phyloP scores from a whole-genome alignment of 169 alveolate species.

The Plasmodium yoelii region DNA sequence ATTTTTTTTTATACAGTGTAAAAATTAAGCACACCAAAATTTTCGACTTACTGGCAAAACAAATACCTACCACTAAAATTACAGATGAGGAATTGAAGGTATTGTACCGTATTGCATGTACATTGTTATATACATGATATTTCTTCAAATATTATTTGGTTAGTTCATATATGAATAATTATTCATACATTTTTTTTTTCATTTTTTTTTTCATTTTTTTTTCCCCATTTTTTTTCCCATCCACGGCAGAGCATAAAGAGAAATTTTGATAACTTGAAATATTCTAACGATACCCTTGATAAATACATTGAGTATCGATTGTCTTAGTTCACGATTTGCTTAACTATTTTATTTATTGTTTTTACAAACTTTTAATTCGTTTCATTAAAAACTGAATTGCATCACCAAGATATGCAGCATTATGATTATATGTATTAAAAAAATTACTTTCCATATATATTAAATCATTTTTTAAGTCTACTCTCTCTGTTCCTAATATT shows the following conservation, averaged over 20 bases:
- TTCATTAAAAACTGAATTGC: slow-evolving; percentile 55
- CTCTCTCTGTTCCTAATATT: slow-evolving; percentile 75
- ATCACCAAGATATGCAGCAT: slow-evolving; percentile 79
- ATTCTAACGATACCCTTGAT: slow-evolving; percentile 63
- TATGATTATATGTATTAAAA: slow-evolving; percentile 76
- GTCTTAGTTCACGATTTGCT: background rate
- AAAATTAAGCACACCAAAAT: slow-evolving; percentile 69
- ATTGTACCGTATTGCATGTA: background rate
- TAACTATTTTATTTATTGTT: slow-evolving; percentile 29
- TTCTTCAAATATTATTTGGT: background rate
- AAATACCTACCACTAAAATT: slow-evolving; percentile 67
- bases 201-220: no score
- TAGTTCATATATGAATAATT: background rate
- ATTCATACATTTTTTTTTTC: background rate
- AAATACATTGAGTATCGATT: slow-evolving; percentile 63
- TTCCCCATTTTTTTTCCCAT: background rate
- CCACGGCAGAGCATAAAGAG: slow-evolving; percentile 24
- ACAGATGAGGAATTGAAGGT: slow-evolving; percentile 74
- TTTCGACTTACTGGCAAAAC: slow-evolving; percentile 63
- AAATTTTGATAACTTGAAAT: slow-evolving; percentile 35
- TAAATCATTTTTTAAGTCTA: slow-evolving; percentile 25
- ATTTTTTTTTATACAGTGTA: slow-evolving; percentile 16
- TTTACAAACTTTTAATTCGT: slow-evolving; percentile 74
- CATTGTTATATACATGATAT: background rate
- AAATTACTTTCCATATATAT: slow-evolving; percentile 74